Evolutionary conservation across 1,284 basidiomycete genomes (phyloP).

Genomic region (Microbotryum saponariae): DNA sequence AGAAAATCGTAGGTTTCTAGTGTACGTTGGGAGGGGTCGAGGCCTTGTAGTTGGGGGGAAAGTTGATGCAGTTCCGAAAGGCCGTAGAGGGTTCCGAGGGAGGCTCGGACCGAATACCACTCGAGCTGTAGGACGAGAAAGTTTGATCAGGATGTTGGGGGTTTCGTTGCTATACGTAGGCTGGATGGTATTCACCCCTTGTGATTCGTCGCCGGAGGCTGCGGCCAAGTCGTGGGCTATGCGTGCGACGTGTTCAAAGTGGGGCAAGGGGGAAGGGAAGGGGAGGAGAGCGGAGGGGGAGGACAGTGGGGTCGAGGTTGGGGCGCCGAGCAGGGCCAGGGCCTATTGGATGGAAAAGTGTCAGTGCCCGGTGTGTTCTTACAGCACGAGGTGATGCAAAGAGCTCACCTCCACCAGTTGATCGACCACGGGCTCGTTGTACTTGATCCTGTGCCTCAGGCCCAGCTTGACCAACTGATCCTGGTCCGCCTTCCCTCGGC

Average conservation of each 20-base stretch:
- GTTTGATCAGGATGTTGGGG: too few species aligned
- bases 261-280: slow-evolving; percentile 4
- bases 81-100: slow-evolving; percentile 10
- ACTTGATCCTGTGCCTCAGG: slow-evolving; percentile 13
- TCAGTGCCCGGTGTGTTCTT: neutral
- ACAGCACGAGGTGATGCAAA: neutral
- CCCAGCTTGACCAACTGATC: slow-evolving; percentile 10
- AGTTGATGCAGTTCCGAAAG: slow-evolving; percentile 22
- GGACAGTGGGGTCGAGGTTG: slow-evolving; percentile 14
- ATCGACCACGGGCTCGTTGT: slow-evolving; percentile 17
- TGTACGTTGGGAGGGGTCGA: neutral
- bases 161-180: neutral
- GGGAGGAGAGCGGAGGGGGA: slow-evolving; percentile 13
- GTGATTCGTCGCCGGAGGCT: slow-evolving; percentile 15
- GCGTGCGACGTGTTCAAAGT: slow-evolving; percentile 18
- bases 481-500: neutral
- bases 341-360: slow-evolving; percentile 5
- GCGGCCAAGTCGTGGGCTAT: slow-evolving; percentile 29
- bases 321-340: slow-evolving; percentile 22
- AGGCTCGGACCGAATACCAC: neutral
- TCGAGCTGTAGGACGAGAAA: neutral
- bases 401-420: slow-evolving; percentile 14
- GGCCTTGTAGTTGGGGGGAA: neutral
- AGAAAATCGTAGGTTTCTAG: slow-evolving; percentile 7
- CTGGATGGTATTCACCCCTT: slow-evolving; percentile 15